Evolutionary conservation across 140 eudicot genomes (phyloP).

Genomic region (Stevia rebaudiana): DNA sequence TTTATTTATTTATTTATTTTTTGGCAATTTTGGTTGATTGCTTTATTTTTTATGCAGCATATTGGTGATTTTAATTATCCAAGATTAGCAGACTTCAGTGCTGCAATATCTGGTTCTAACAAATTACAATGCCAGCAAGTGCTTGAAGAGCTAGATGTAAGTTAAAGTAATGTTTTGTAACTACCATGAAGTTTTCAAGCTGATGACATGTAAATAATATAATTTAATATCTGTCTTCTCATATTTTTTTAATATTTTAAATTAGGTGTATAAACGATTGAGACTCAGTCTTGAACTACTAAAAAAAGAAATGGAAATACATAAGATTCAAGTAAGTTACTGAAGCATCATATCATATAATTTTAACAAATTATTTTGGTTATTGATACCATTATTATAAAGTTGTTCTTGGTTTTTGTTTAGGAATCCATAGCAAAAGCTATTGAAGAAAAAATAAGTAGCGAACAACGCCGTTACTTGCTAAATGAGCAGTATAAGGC

Average conservation of each 20-base stretch:
- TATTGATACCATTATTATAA: background rate
- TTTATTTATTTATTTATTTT: no score
- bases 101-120: slow-evolving; percentile 95
- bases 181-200: background rate
- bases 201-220: background rate
- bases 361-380: background rate
- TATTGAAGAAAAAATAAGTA: slow-evolving; percentile 95
- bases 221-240: background rate
- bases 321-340: slow-evolving; percentile 78
- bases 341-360: background rate
- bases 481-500: slow-evolving; percentile 95
- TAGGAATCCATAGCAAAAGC: slow-evolving; percentile 98
- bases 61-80: slow-evolving; percentile 89
- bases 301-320: slow-evolving; percentile 98
- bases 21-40: slow-evolving; percentile 15
- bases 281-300: slow-evolving; percentile 74
- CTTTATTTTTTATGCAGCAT: slow-evolving; percentile 58
- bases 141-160: slow-evolving; percentile 98
- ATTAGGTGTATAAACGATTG: slow-evolving; percentile 80
- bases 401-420: background rate
- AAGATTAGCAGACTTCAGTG: slow-evolving; percentile 94
- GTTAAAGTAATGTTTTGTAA: slow-evolving; percentile 25
- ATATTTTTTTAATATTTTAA: slow-evolving; percentile 7
- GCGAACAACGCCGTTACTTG: slow-evolving; percentile 95
- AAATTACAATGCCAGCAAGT: slow-evolving; percentile 80